Percentiles rank a stretch among this genome's conserved stretches.
Evolutionary conservation across 441 rosid species (phyloP).

Genomic region (Geranium incanum): DNA sequence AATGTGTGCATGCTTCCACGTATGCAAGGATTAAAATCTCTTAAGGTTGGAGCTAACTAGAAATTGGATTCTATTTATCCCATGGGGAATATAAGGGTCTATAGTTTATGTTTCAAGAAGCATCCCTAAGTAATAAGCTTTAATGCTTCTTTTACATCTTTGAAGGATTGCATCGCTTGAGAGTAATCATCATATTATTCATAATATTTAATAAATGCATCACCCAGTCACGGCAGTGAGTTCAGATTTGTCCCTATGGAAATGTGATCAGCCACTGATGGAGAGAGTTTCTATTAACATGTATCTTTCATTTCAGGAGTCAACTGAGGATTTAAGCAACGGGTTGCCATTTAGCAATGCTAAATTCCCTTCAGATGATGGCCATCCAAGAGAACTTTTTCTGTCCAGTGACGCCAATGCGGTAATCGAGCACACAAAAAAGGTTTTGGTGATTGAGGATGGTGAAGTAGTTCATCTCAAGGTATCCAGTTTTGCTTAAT

Average conservation of each 20-base stretch:
- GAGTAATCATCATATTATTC: background rate
- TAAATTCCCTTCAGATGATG: constrained; percentile 50
- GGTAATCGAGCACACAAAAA: constrained; percentile 86
- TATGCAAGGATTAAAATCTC: background rate
- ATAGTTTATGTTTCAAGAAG: background rate
- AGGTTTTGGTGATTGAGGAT: constrained; percentile 84
- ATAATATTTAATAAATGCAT: background rate
- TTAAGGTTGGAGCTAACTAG: background rate
- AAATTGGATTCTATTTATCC: background rate
- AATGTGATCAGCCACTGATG: background rate
- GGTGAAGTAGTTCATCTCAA: constrained; percentile 89
- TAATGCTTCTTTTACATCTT: background rate
- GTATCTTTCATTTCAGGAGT: constrained; percentile 41
- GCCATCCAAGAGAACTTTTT: constrained; percentile 72
- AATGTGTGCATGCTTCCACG: too few species aligned
- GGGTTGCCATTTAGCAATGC: constrained; percentile 61
- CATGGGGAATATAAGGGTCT: background rate
- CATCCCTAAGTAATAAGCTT: background rate
- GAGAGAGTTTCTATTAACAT: background rate
- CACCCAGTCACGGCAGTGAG: background rate
- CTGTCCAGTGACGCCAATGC: constrained; percentile 89
- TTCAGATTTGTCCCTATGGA: background rate
- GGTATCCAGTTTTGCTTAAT: constrained; percentile 34
- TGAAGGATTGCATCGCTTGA: background rate
- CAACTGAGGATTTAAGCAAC: constrained; percentile 34